A percentile compares a stretch with the other conserved stretches of the same genome.
phyloP scores from a whole-genome alignment of 1,139 yeast genomes.

The Taphrina betulina region DNA sequence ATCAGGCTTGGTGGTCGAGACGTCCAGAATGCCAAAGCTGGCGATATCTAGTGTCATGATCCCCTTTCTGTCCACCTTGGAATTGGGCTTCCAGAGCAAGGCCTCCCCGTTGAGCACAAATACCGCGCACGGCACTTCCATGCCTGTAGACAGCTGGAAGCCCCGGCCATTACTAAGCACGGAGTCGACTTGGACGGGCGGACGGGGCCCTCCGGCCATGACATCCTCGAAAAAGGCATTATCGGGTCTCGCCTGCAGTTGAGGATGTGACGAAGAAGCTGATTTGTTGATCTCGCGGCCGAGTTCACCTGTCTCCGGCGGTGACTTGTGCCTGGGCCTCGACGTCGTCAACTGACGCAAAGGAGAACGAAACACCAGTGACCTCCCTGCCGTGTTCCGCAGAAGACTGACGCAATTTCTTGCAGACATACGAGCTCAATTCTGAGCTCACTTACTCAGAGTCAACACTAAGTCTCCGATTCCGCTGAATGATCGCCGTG shows the following conservation, averaged over 20 bases:
- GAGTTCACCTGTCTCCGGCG: conserved; percentile 1
- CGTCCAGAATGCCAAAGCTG: conserved; percentile 26
- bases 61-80: conserved; percentile 22
- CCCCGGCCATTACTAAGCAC: conserved; percentile 30
- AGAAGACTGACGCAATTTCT: no score
- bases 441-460: no score
- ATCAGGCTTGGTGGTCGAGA: conserved; percentile 27
- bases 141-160: conserved; percentile 29
- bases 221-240: conserved; percentile 32
- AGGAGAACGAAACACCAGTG: no score
- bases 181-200: conserved; percentile 28
- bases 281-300: conserved; percentile 15
- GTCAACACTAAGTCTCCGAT: no score
- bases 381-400: no score
- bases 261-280: conserved; percentile 13
- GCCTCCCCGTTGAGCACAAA: conserved; percentile 29
- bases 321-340: no score
- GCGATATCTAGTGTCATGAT: conserved; percentile 18
- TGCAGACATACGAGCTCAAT: no score
- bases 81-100: conserved; percentile 23
- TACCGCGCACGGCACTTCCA: conserved; percentile 24
- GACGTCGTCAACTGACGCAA: no score
- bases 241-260: conserved; percentile 24
- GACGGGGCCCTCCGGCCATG: conserved; percentile 25
- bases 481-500: no score